Evolutionary conservation across 306 rosid species (phyloP).

Genomic region (Sechiopsis laciniata): DNA sequence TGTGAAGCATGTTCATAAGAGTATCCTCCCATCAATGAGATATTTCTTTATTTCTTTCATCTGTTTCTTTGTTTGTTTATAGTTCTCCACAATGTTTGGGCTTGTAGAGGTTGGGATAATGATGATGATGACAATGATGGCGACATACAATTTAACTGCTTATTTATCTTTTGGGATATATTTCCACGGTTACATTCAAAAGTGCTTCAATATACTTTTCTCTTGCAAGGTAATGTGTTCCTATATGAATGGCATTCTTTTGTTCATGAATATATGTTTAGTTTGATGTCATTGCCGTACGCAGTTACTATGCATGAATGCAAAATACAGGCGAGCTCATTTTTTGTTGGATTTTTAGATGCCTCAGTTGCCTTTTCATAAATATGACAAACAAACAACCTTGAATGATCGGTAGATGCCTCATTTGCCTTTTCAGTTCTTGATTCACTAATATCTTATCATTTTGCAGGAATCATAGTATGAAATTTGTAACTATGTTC

Average conservation of each 20-base stretch:
- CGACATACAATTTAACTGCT: not conserved
- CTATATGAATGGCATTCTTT: not conserved
- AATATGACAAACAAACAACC: too few species aligned
- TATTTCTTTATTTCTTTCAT: not conserved
- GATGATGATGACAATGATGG: not conserved
- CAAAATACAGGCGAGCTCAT: not conserved
- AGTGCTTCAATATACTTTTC: not conserved
- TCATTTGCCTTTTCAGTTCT: not conserved
- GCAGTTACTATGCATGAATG: not conserved
- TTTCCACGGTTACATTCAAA: not conserved
- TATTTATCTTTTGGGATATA: not conserved
- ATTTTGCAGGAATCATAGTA: constrained; percentile 41
- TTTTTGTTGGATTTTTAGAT: not conserved
- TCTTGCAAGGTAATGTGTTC: not conserved
- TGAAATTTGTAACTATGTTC: constrained; percentile 95
- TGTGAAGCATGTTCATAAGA: not conserved
- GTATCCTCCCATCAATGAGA: not conserved
- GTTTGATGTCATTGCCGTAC: not conserved
- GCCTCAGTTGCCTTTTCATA: not conserved
- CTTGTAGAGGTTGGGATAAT: not conserved
- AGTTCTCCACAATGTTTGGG: not conserved
- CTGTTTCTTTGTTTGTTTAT: too few species aligned
- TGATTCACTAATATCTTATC: constrained; percentile 15
- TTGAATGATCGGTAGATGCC: too few species aligned
- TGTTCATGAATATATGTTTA: not conserved